phyloP scores from a whole-genome alignment of 495 filamentous ascomycete genomes.

The Penicillium herquei region DNA sequence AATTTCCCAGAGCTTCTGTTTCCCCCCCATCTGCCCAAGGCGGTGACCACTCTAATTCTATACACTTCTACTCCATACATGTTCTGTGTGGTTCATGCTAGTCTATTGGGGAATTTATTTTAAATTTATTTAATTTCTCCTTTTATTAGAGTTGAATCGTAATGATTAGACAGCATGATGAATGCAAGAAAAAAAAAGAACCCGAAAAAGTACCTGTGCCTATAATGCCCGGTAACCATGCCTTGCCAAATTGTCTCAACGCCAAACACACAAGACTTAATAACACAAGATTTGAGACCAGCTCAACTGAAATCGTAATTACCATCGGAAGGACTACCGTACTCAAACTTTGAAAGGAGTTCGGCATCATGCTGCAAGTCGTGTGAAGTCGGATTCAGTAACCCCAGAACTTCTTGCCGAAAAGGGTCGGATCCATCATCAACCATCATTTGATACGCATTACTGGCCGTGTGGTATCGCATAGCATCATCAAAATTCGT shows the following conservation, averaged over 20 bases:
- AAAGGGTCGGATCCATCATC: slow-evolving; percentile 42
- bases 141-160: too few species aligned
- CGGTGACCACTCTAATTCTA: slow-evolving; percentile 29
- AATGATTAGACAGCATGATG: not conserved
- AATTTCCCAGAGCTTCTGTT: slow-evolving; percentile 50
- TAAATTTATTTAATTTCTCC: not conserved
- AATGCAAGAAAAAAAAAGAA: not conserved
- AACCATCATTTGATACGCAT: slow-evolving; percentile 48
- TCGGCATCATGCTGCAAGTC: slow-evolving; percentile 46
- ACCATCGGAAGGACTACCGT: slow-evolving; percentile 39
- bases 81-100: too few species aligned
- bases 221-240: not conserved
- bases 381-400: slow-evolving; percentile 41
- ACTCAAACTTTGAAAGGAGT: slow-evolving; percentile 43
- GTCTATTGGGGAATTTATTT: not conserved
- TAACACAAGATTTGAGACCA: slow-evolving; percentile 1
- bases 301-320: slow-evolving; percentile 41
- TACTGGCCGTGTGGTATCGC: slow-evolving; percentile 36
- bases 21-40: slow-evolving; percentile 31
- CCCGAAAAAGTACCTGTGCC: not conserved
- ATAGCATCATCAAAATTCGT: slow-evolving; percentile 42
- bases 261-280: not conserved
- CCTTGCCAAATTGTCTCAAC: not conserved
- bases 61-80: not conserved
- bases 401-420: slow-evolving; percentile 38